Evolutionary conservation across 352 stramenopile species (phyloP).

Genomic region (Phytophthora sojae): DNA sequence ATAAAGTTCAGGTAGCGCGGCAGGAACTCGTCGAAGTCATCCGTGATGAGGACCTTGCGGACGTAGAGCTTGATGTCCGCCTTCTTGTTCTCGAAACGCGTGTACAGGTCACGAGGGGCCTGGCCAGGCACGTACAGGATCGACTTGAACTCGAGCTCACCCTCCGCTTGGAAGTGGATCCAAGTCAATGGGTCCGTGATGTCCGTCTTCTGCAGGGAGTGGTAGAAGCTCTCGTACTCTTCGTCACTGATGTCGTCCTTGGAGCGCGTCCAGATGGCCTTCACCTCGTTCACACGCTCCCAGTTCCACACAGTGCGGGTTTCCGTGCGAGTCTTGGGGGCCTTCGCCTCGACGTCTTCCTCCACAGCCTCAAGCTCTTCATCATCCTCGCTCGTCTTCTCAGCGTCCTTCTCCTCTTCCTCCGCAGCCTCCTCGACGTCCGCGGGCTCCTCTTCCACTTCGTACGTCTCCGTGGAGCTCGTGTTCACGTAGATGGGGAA

Average conservation of each 20-base stretch:
- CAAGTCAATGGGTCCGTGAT: conserved; percentile 92
- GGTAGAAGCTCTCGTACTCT: conserved; percentile 99
- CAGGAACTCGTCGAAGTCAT: conserved; percentile 98
- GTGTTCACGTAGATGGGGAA: conserved; percentile 99
- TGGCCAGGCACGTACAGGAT: conserved; percentile 97
- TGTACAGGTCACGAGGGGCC: conserved; percentile 88
- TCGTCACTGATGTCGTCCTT: conserved; percentile 98
- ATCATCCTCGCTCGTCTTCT: conserved; percentile 49
- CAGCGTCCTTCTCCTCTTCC: conserved; percentile 60
- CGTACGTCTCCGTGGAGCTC: conserved; percentile 91
- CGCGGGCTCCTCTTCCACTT: conserved; percentile 90
- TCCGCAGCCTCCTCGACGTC: conserved; percentile 60
- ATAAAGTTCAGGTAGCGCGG: conserved; percentile 99
- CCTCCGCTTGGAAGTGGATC: conserved; percentile 99
- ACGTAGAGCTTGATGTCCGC: conserved; percentile 98
- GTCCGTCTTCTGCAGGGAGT: conserved; percentile 93
- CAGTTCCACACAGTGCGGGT: conserved; percentile 95
- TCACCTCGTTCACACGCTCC: conserved; percentile 97
- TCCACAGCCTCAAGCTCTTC: conserved; percentile 87
- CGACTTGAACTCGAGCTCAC: conserved; percentile 99
- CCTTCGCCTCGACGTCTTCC: conserved; percentile 57
- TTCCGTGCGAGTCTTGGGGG: conserved; percentile 91
- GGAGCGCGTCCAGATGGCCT: conserved; percentile 97
- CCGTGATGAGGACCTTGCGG: conserved; percentile 98
- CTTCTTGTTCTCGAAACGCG: conserved; percentile 92